A percentile compares a stretch with the other conserved stretches of the same genome.
Evolutionary conservation across 768 basidiomycete species (phyloP).

Genomic region (Asterophora lycoperdoides): DNA sequence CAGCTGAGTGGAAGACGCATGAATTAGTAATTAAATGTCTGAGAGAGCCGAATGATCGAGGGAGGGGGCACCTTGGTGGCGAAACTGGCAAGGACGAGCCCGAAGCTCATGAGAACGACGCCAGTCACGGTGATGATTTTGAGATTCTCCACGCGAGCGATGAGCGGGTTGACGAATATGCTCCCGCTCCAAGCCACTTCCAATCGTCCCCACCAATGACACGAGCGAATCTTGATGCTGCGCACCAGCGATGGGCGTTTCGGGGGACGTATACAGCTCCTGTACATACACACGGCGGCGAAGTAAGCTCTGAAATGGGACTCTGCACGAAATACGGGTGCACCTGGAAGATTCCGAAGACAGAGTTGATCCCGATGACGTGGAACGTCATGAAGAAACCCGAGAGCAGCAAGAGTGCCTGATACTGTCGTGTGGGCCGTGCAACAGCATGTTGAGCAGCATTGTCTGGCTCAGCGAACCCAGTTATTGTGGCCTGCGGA

Average conservation of each 20-base stretch:
- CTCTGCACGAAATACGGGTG: neutral
- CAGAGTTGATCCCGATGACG: constrained; percentile 39
- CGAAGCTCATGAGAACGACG: constrained; percentile 37
- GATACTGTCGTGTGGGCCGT: constrained; percentile 30
- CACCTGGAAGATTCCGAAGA: constrained; percentile 43
- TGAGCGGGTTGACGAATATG: constrained; percentile 39
- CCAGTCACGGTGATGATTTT: constrained; percentile 33
- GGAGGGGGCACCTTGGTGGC: constrained; percentile 25
- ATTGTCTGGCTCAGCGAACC: neutral
- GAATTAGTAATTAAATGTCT: too few relatives aligned
- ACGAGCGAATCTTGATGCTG: constrained; percentile 36
- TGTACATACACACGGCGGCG: constrained; percentile 8
- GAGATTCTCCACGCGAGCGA: constrained; percentile 29
- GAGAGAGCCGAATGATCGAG: neutral
- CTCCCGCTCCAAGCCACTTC: constrained; percentile 43
- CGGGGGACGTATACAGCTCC: constrained; percentile 41
- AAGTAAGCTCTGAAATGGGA: neutral
- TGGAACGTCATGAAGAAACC: constrained; percentile 44
- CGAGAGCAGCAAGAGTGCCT: constrained; percentile 31
- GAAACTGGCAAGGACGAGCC: constrained; percentile 37
- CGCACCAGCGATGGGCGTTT: constrained; percentile 31
- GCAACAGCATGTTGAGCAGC: neutral
- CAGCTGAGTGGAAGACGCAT: constrained; percentile 21
- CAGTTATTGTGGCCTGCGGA: too few relatives aligned
- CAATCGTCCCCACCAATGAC: constrained; percentile 40